Percentiles rank a stretch among this genome's conserved stretches.
Conservation (phyloP, 2,329 filamentous ascomycete species). For the Aspergillus oerlinghausenensis region DNA sequence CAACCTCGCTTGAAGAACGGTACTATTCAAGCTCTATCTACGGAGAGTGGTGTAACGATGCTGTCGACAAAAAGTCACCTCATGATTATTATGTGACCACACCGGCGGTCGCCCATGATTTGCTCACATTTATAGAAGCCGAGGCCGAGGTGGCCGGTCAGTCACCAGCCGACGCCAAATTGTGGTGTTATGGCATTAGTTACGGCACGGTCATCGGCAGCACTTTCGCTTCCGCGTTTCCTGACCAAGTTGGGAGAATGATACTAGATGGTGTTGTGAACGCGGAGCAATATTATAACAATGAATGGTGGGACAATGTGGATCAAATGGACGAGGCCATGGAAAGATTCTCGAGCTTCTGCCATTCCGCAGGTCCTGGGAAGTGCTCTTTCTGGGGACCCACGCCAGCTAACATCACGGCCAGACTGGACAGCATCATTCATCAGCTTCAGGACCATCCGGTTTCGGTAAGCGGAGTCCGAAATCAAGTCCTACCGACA, state of each 20-base stretch:
- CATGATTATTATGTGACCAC: constrained; percentile 15
- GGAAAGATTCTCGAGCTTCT: constrained; percentile 51
- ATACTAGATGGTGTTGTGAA: constrained; percentile 42
- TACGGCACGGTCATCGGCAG: constrained; percentile 46
- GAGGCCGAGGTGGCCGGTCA: constrained; percentile 32
- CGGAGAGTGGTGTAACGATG: constrained; percentile 17
- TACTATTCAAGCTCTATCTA: constrained; percentile 20
- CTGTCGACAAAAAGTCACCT: constrained; percentile 9
- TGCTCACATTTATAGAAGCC: constrained; percentile 27
- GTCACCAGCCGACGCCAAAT: constrained; percentile 18
- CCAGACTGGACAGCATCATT: constrained; percentile 40
- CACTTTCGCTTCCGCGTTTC: constrained; percentile 44
- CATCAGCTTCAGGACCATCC: constrained; percentile 14
- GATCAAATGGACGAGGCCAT: constrained; percentile 54
- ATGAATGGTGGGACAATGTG: constrained; percentile 46
- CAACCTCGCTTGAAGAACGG: constrained; percentile 26
- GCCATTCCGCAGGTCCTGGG: constrained; percentile 45
- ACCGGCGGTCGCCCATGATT: constrained; percentile 11
- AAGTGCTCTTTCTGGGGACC: constrained; percentile 17
- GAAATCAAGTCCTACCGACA: constrained; percentile 34
- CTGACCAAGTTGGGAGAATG: constrained; percentile 36
- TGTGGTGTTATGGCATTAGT: constrained; percentile 51
- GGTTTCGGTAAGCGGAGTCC: constrained; percentile 36
- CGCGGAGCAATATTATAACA: constrained; percentile 45
- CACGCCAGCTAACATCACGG: constrained; percentile 34